Base-by-base conservation (phyloP, 805 yeast species). In the Kuraishia cidri region DNA sequence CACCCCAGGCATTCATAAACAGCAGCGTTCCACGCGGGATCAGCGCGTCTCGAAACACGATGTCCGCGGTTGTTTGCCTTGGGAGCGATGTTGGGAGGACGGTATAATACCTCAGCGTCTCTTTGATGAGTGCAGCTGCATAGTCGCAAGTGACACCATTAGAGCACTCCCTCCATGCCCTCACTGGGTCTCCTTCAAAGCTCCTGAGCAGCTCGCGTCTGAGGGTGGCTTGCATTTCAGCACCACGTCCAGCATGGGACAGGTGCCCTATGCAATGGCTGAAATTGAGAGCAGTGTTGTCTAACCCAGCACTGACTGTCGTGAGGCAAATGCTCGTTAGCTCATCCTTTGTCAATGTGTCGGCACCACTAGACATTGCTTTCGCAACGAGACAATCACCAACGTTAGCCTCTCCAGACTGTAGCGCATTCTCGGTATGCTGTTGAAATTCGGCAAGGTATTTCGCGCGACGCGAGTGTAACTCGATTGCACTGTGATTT, bases 241-340 rank as follows among this genome's bases (percentile, higher is more conserved):
- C 41, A 0, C 71, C 71, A 19, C 45, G 37, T 11, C 36, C 40
- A 2, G 64, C 62, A 12, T 63, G 61, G 5, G 79, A 64, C 26
- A 81, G 54, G 25, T 75, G 80, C 1, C 81, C 81, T 41, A 79
- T 46, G 6, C 78, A 61, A 39, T 79, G 75, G 39, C 70, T 69
- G 31, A 80, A 58, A 30, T 73, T 79, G 21, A 79, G 59, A 0
- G 86, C 78, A 1, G 79, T 70, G 40, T 82, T 81, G 47, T 81
- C 90, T 16, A 81, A 55, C 0, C 92, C 92, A 6, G 88, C 92
- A 42, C 86, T 77, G 0, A 81, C 78, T 79, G 80, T 73, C 0
- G 88, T 77, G 26, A 81, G 56, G 46, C 88, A 80, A 5, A 78
- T 64, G 29, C 83, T 72, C 29, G 61, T 60, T 31, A 75, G 47